phyloP scores from a whole-genome alignment of 371 early-diverging fungal genomes.

The Coemansia sp. region DNA sequence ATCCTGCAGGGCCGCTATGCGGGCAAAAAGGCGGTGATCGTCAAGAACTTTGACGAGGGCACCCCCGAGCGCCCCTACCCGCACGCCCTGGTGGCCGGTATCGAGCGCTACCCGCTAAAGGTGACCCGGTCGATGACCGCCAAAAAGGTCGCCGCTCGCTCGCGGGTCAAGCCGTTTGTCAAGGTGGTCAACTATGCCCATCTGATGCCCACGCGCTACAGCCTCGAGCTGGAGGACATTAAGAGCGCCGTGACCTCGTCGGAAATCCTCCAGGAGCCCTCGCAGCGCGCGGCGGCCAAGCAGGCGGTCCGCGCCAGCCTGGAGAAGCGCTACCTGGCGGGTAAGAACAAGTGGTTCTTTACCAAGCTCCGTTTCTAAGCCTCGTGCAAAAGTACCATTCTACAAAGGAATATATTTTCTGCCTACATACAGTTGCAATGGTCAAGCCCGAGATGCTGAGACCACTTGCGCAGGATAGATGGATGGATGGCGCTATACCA shows the following conservation, averaged over 20 bases:
- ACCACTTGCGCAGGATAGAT: too few species aligned
- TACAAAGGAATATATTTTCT: not conserved
- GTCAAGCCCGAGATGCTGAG: too few species aligned
- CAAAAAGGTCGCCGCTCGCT: slow-evolving; percentile 93
- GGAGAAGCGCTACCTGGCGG: slow-evolving; percentile 93
- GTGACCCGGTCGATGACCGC: slow-evolving; percentile 92
- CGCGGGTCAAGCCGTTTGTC: slow-evolving; percentile 97
- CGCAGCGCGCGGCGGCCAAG: slow-evolving; percentile 87
- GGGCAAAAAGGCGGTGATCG: slow-evolving; percentile 98
- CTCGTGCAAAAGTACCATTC: slow-evolving; percentile 10
- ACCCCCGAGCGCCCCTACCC: slow-evolving; percentile 92
- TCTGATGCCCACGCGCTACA: slow-evolving; percentile 97
- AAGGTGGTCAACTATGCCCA: slow-evolving; percentile 98
- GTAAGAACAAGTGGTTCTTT: slow-evolving; percentile 99
- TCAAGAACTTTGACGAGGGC: slow-evolving; percentile 93
- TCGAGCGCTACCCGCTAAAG: slow-evolving; percentile 95
- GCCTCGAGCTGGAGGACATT: slow-evolving; percentile 81
- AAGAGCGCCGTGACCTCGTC: slow-evolving; percentile 83
- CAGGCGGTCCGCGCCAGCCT: slow-evolving; percentile 93
- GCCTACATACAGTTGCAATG: too few species aligned
- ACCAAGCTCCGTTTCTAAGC: slow-evolving; percentile 96
- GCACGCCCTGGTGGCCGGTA: slow-evolving; percentile 96
- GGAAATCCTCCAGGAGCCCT: slow-evolving; percentile 91
- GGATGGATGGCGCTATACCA: too few species aligned
- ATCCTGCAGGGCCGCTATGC: slow-evolving; percentile 96